Conservation (phyloP, 202 grass and related monocot species). For the Panicum hallii region DNA sequence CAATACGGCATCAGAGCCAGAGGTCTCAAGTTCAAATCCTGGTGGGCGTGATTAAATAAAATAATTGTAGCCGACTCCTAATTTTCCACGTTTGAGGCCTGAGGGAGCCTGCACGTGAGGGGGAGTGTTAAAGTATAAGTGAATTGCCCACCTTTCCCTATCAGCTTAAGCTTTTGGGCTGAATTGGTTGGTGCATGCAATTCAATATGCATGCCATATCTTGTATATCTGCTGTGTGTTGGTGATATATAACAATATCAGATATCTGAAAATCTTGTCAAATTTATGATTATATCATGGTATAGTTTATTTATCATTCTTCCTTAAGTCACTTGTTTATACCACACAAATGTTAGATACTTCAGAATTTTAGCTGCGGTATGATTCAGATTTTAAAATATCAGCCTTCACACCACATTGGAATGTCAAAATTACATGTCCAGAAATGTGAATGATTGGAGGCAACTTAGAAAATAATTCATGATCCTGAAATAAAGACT, state of each 20-base stretch:
- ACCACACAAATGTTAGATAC: background rate
- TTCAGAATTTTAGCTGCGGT: background rate
- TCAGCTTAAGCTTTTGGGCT: too few species aligned
- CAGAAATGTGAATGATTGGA: background rate
- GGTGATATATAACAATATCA: background rate
- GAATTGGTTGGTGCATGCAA: too few species aligned
- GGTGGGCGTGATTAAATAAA: too few species aligned
- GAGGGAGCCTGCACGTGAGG: too few species aligned
- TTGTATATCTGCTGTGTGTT: background rate
- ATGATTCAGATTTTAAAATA: constrained; percentile 3
- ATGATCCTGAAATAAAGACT: background rate
- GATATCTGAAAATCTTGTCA: background rate
- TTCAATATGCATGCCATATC: background rate
- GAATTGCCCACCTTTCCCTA: too few species aligned
- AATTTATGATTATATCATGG: background rate
- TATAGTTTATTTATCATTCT: background rate
- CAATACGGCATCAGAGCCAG: too few species aligned
- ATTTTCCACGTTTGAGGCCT: too few species aligned
- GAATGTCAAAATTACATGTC: constrained; percentile 18
- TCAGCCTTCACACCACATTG: background rate
- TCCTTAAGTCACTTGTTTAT: background rate
- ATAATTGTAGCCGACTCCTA: too few species aligned
- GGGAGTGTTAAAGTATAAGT: too few species aligned
- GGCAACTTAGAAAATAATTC: background rate
- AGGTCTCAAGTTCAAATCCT: too few species aligned